Base-by-base conservation (phyloP, 768 basidiomycete species). In the Mycena kentingensis region DNA sequence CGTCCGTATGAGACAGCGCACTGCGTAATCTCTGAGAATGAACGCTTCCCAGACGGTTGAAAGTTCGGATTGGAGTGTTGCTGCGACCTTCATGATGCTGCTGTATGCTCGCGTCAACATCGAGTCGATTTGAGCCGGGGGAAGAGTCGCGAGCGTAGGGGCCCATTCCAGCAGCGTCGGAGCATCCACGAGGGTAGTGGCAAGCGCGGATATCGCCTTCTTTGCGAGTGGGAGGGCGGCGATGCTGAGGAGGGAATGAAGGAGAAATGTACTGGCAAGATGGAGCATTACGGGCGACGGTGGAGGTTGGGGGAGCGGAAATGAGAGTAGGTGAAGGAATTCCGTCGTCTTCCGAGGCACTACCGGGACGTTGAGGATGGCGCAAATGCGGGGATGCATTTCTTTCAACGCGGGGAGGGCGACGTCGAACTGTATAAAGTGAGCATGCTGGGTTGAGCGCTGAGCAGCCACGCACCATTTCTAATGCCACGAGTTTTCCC, bases 401-500 rank as follows among this genome's bases (percentile, higher is more conserved):
- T 74, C 76, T 31, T 63, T 58, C 16, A 88, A 67, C 2, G 80
- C 62, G 19, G 64, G 61, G 10, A 78, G 52, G 0, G 86, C 80
- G 25, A 70, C 63, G 25, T 84, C 79, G 60, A 77, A 79, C 89
- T 90, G 35, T 25, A 53, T 24, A 8, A 53, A 15, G 24, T 49
- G 19, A 58, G 27, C 31, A 26, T 2, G 11, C 43, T 18, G 19
- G 27, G 35, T 18, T 29, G 49, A n/a, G 13, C 38, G 46, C 15
- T 24, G 8, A 16, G 29, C 2, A 26, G 41, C 31, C 22, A 76
- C 89, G 46, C 62, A 92, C 90, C 82, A 90, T 72, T 58, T 89
- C 87, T 43, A 92, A 63, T 21, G 76, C 60, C 22, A 90, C 73
- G 2, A 92, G 67, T 65, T 90, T 90, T 7, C 81, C 85, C 5